Conservation (phyloP, 768 basidiomycete species). For the Omphalotus guepiniiformis region DNA sequence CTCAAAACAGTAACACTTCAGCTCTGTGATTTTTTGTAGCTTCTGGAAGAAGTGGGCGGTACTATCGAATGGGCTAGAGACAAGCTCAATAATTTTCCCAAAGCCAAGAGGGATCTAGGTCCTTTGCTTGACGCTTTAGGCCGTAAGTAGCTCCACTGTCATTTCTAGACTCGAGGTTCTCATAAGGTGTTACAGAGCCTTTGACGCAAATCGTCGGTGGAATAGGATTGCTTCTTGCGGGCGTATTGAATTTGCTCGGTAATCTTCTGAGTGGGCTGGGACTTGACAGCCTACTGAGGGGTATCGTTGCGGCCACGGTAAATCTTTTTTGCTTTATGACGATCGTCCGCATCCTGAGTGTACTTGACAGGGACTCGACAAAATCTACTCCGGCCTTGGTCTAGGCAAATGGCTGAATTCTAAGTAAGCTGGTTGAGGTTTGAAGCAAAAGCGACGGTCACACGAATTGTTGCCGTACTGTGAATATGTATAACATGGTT, state of each 20-base stretch:
- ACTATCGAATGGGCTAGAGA: constrained; percentile 35
- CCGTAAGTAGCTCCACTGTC: constrained; percentile 20
- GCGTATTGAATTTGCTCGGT: constrained; percentile 32
- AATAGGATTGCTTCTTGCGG: constrained; percentile 30
- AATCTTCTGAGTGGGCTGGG: constrained; percentile 29
- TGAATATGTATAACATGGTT: too few relatives aligned
- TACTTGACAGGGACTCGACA: constrained; percentile 26
- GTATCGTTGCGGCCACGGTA: constrained; percentile 27
- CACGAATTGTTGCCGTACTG: too few relatives aligned
- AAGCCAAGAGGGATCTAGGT: constrained; percentile 34
- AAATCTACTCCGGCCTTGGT: constrained; percentile 31
- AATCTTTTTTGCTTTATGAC: neutral
- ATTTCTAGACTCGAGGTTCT: neutral
- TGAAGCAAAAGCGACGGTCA: too few relatives aligned
- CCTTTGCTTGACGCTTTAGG: constrained; percentile 32
- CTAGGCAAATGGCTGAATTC: constrained; percentile 26
- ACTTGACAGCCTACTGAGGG: constrained; percentile 28
- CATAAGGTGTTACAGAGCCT: constrained; percentile 20
- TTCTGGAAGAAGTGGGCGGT: constrained; percentile 32
- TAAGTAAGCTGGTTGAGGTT: too few relatives aligned
- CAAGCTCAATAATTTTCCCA: constrained; percentile 32
- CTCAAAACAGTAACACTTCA: neutral
- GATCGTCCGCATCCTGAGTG: neutral
- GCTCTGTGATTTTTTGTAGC: constrained; percentile 13
- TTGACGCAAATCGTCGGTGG: constrained; percentile 35